Percentiles rank a stretch among this genome's conserved stretches.
These are phyloP conservation scores for Hypoxylon sp. DNA, from an alignment of 2,329 filamentous ascomycete genomes.

Conservation along the genomic window DNA sequence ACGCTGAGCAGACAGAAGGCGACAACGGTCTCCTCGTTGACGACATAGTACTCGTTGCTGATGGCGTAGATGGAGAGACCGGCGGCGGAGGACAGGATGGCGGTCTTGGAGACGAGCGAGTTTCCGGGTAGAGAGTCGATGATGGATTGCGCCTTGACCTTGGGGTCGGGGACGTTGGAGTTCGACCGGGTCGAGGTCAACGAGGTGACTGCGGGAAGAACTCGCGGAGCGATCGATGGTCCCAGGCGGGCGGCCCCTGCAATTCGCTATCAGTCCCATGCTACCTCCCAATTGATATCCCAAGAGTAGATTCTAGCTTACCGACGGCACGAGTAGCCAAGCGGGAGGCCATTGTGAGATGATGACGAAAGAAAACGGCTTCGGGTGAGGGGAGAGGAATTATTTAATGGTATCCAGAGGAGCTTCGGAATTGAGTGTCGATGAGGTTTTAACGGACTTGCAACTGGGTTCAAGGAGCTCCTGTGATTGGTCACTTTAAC, in stretches of 20 bases:
- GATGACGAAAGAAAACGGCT: conserved; percentile 67
- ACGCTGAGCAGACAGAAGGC: conserved; percentile 93
- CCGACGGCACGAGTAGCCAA: conserved; percentile 95
- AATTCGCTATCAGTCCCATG: conserved; percentile 51
- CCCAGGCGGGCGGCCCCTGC: conserved; percentile 92
- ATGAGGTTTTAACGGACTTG: conserved; percentile 57
- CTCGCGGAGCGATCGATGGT: conserved; percentile 81
- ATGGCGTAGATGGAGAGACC: conserved; percentile 94
- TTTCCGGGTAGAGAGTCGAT: conserved; percentile 93
- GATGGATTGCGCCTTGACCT: conserved; percentile 97
- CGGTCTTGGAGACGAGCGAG: conserved; percentile 94
- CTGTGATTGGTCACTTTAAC: conserved; percentile 46
- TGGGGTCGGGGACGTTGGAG: conserved; percentile 88
- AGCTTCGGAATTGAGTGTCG: conserved; percentile 47
- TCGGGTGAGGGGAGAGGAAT: conserved; percentile 55
- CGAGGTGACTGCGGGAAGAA: conserved; percentile 80
- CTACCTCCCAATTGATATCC: conserved; percentile 58
- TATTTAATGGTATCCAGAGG: conserved; percentile 58
- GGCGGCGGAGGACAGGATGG: conserved; percentile 93
- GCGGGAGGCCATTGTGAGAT: conserved; percentile 95
- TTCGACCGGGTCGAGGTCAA: conserved; percentile 77
- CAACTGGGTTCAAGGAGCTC: conserved; percentile 48
- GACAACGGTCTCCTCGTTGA: conserved; percentile 98
- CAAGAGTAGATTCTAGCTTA: conserved; percentile 67
- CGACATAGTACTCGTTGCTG: conserved; percentile 99